Evolutionary conservation across 2,329 filamentous ascomycete species (phyloP).

Genomic region (Phaeosphaeriaceae sp.): DNA sequence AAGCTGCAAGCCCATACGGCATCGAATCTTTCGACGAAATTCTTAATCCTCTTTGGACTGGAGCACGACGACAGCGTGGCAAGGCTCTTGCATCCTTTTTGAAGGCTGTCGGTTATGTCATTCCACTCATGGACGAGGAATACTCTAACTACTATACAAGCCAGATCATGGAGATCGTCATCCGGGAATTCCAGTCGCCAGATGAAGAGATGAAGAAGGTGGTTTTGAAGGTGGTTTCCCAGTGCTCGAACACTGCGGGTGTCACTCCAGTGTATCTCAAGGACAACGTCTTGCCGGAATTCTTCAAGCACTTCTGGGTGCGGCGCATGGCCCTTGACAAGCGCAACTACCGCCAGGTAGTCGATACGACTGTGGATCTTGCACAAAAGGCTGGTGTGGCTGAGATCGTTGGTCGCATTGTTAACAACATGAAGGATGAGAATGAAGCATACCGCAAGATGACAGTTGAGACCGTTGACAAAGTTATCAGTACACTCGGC

Average conservation of each 20-base stretch:
- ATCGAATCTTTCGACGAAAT: conserved; percentile 99
- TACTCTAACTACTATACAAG: conserved; percentile 99
- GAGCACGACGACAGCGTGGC: conserved; percentile 92
- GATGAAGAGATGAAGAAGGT: conserved; percentile 99
- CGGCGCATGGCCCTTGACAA: conserved; percentile 96
- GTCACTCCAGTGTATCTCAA: conserved; percentile 95
- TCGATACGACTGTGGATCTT: conserved; percentile 96
- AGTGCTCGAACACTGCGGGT: conserved; percentile 92
- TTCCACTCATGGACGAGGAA: conserved; percentile 98
- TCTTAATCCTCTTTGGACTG: conserved; percentile 95
- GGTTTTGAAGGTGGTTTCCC: conserved; percentile 94
- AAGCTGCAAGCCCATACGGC: conserved; percentile 97
- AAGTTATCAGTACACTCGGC: conserved; percentile 89
- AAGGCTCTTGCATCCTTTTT: conserved; percentile 95
- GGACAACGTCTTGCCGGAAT: conserved; percentile 91
- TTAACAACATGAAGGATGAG: conserved; percentile 96
- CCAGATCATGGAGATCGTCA: conserved; percentile 98
- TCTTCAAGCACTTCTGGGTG: conserved; percentile 99
- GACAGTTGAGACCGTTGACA: conserved; percentile 98
- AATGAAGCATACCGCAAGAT: conserved; percentile 98
- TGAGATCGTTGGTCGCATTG: conserved; percentile 91
- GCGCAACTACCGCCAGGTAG: conserved; percentile 96
- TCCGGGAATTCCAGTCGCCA: conserved; percentile 93
- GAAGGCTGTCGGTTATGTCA: conserved; percentile 97
- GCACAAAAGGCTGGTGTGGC: conserved; percentile 97